Percentiles rank a stretch among this genome's conserved stretches.
These are phyloP conservation scores for Aspergillus terreus DNA, from an alignment of 2,329 filamentous ascomycete genomes.

Conservation along the genomic window DNA sequence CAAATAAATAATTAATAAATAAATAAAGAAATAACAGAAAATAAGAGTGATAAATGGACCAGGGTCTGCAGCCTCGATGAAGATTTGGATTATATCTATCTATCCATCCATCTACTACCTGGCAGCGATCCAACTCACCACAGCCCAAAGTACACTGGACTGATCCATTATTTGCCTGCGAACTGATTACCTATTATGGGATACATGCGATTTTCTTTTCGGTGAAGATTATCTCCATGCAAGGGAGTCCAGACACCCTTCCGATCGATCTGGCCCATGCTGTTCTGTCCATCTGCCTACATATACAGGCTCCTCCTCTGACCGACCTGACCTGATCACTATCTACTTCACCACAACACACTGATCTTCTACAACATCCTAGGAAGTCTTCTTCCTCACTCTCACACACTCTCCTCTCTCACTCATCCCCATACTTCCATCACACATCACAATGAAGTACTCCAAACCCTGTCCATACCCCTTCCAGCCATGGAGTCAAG, in stretches of 20 bases:
- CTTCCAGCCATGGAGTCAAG: conserved; percentile 20
- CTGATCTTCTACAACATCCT: neutral
- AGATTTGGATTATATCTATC: conserved; percentile 5
- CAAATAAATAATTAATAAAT: neutral
- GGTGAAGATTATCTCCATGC: conserved; percentile 9
- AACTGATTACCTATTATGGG: no score
- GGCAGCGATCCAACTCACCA: neutral
- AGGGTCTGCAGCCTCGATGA: conserved; percentile 13
- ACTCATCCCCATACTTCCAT: neutral
- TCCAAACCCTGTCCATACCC: conserved; percentile 11
- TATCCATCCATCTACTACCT: no score
- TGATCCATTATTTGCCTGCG: conserved; percentile 8
- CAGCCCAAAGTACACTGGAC: conserved; percentile 7
- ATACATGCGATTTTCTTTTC: no score
- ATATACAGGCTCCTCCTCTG: neutral
- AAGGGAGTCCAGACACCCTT: conserved; percentile 23
- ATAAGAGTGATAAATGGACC: conserved; percentile 8
- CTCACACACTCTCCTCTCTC: neutral
- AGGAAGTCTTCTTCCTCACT: neutral
- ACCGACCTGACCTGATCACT: neutral
- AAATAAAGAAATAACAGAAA: conserved; percentile 3
- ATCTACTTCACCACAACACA: neutral
- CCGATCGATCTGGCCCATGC: conserved; percentile 21
- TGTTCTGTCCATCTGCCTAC: neutral
- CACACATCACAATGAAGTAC: conserved; percentile 5